Conservation (phyloP, 2,329 filamentous ascomycete genomes). For the Remersonia thermophila region DNA sequence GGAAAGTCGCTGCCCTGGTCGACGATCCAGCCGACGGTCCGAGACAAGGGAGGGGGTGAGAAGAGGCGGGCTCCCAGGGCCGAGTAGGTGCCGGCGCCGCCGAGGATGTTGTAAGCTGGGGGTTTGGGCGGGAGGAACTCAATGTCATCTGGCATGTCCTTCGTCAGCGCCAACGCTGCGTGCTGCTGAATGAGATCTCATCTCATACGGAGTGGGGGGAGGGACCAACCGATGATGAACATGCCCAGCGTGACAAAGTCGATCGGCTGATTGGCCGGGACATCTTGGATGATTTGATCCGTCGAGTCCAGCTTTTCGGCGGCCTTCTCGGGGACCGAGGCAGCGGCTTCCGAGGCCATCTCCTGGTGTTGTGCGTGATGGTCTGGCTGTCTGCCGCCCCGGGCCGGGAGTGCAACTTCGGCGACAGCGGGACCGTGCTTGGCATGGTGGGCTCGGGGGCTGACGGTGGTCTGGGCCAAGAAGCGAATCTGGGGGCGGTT, state of each 20-base stretch:
- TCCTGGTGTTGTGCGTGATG: too few species aligned
- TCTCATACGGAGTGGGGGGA: too few species aligned
- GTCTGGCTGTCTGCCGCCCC: too few species aligned
- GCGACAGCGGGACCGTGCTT: too few species aligned
- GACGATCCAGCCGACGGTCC: constrained; percentile 75
- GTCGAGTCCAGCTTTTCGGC: neutral
- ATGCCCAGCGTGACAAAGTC: constrained; percentile 62
- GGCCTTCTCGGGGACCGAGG: neutral
- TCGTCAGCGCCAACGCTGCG: too few species aligned
- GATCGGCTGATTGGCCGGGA: constrained; percentile 29
- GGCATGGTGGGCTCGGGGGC: too few species aligned
- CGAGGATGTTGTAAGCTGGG: constrained; percentile 63
- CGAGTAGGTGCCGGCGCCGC: constrained; percentile 77
- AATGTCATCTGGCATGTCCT: constrained; percentile 64
- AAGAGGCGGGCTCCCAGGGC: constrained; percentile 82
- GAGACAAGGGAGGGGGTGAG: constrained; percentile 55
- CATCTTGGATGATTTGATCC: constrained; percentile 5
- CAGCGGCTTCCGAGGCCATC: too few species aligned
- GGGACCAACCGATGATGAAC: constrained; percentile 55
- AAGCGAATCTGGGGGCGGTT: too few species aligned
- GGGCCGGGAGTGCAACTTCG: too few species aligned
- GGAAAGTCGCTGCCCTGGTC: constrained; percentile 87
- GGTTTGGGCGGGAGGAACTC: constrained; percentile 63
- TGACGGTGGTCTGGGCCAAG: too few species aligned
- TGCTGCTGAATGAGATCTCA: too few species aligned